Conservation (phyloP, 495 filamentous ascomycete species). For the Neohortaea acidophila region DNA sequence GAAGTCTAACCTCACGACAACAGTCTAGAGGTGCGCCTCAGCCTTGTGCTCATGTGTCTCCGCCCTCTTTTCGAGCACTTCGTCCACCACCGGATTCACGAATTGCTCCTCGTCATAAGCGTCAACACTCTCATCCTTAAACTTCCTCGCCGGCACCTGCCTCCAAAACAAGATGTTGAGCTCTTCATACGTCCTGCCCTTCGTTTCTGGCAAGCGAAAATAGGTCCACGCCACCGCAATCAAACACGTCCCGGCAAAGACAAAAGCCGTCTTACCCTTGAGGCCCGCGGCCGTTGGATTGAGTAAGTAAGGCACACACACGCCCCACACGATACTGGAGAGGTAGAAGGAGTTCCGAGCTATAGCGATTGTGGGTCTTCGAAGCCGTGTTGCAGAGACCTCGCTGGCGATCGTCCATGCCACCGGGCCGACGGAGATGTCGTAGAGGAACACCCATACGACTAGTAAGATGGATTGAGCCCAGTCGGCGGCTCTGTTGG, state of each 20-base stretch:
- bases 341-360: no score
- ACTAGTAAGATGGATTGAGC: constrained; percentile 59
- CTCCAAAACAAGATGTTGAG: constrained; percentile 44
- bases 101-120: no score
- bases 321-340: no score
- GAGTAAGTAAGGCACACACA: constrained; percentile 33
- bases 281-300: constrained; percentile 61
- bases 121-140: no score
- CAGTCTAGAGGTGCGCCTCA: no score
- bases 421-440: constrained; percentile 62
- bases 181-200: constrained; percentile 32
- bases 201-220: constrained; percentile 20
- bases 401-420: constrained; percentile 49
- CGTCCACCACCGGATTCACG: no score
- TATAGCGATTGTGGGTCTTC: no score
- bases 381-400: no score
- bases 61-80: no score
- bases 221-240: constrained; percentile 2
- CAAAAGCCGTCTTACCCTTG: constrained; percentile 65
- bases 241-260: constrained; percentile 32
- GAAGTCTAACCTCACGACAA: no score
- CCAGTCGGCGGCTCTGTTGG: constrained; percentile 39
- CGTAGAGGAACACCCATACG: constrained; percentile 58
- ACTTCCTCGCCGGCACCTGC: no score
- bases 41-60: no score